Conservation (phyloP, 768 basidiomycete genomes). For the Lentinula raphanica region DNA sequence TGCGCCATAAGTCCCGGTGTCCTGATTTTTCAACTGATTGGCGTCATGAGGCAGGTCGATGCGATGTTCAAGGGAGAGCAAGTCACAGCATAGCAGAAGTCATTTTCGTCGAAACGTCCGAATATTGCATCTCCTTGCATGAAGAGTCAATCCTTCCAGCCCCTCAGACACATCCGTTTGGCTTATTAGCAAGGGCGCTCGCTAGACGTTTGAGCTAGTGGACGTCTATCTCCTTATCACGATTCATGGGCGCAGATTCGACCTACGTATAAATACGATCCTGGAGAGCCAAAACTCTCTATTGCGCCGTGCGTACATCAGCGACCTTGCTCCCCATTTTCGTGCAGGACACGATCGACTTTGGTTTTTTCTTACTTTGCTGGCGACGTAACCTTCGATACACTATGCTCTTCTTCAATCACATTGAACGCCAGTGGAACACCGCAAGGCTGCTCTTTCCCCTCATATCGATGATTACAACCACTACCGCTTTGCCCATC, state of each 20-base stretch:
- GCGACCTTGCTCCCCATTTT: not conserved
- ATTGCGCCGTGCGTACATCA: not conserved
- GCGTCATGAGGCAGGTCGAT: too few species aligned
- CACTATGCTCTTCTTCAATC: not conserved
- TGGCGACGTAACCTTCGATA: not conserved
- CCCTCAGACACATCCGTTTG: not conserved
- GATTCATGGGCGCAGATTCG: too few species aligned
- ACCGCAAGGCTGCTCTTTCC: not conserved
- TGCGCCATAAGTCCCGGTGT: too few species aligned
- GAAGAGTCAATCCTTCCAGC: not conserved
- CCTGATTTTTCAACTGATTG: too few species aligned
- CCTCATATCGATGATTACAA: not conserved
- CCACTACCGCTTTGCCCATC: not conserved
- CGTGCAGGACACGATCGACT: not conserved
- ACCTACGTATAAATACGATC: not conserved
- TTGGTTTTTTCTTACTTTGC: not conserved
- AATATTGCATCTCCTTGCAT: not conserved
- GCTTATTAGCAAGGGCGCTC: not conserved
- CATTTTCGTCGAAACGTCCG: not conserved
- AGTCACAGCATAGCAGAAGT: not conserved
- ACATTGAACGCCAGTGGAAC: not conserved
- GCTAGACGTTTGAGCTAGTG: too few species aligned
- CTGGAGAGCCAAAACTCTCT: not conserved
- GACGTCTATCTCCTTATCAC: too few species aligned
- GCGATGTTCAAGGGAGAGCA: too few species aligned